phyloP scores from a whole-genome alignment of 768 basidiomycete genomes.

The Piloderma croceum region DNA sequence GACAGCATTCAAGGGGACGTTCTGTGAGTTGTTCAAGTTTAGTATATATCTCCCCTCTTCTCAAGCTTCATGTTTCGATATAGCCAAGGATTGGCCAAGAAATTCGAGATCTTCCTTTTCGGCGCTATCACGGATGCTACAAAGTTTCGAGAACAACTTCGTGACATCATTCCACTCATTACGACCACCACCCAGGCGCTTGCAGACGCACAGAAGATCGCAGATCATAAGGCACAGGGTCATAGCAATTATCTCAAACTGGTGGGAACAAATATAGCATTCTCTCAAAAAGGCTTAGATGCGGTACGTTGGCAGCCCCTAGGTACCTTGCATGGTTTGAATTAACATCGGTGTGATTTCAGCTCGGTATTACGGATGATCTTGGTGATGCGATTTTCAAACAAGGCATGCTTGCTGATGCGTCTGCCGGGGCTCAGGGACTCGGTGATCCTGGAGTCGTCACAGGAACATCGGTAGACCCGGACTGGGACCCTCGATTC shows the following conservation, averaged over 20 bases:
- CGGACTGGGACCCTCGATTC: too few relatives aligned
- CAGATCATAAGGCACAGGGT: too few relatives aligned
- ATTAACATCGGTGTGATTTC: conserved; percentile 6
- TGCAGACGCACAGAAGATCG: too few relatives aligned
- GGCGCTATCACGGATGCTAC: conserved; percentile 14
- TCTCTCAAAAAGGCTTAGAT: conserved; percentile 15
- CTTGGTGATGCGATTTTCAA: conserved; percentile 7
- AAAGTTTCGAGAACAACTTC: conserved; percentile 16
- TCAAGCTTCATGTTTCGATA: too few relatives aligned
- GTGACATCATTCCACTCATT: conserved; percentile 13
- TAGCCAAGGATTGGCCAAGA: conserved; percentile 24
- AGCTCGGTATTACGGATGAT: background rate
- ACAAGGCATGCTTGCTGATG: conserved; percentile 11
- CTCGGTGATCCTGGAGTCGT: conserved; percentile 18
- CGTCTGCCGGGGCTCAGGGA: conserved; percentile 16
- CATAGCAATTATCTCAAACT: conserved; percentile 15
- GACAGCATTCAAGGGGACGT: too few relatives aligned
- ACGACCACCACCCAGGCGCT: conserved; percentile 20
- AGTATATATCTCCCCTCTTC: too few relatives aligned
- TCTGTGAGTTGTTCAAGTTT: too few relatives aligned
- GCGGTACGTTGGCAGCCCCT: conserved; percentile 13
- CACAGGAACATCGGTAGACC: too few relatives aligned
- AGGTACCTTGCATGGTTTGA: conserved; percentile 13
- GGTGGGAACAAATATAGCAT: conserved; percentile 20
- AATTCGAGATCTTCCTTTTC: conserved; percentile 21